These are phyloP conservation scores for Penicillium cosmopolitanum DNA, from an alignment of 495 filamentous ascomycete species.

Conservation along the genomic window DNA sequence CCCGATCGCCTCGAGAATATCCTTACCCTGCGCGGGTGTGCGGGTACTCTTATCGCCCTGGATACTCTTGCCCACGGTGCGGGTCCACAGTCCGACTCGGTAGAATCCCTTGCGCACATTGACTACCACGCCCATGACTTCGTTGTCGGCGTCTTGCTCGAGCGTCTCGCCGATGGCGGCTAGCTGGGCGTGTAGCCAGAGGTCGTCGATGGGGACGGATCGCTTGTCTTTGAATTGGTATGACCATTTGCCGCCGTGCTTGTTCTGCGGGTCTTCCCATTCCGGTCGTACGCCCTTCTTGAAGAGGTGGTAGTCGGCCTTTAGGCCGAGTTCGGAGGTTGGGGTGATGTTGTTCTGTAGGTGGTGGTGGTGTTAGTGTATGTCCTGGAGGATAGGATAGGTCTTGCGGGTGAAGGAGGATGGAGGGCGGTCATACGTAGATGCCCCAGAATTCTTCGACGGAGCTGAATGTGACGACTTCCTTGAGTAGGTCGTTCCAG, in stretches of 20 bases:
- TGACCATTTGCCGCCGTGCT: slow-evolving; percentile 98
- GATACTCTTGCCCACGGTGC: slow-evolving; percentile 82
- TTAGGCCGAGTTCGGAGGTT: slow-evolving; percentile 90
- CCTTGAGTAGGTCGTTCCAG: slow-evolving; percentile 97
- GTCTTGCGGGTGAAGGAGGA: not conserved
- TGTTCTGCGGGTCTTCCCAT: slow-evolving; percentile 98
- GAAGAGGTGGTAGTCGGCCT: slow-evolving; percentile 99
- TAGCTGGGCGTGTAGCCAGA: slow-evolving; percentile 97
- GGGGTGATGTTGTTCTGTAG: slow-evolving; percentile 95
- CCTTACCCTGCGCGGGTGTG: slow-evolving; percentile 76
- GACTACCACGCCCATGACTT: slow-evolving; percentile 99
- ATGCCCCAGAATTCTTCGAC: slow-evolving; percentile 99
- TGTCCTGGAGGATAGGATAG: not conserved
- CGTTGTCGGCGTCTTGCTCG: slow-evolving; percentile 85
- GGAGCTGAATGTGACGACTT: slow-evolving; percentile 96
- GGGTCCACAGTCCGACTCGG: slow-evolving; percentile 91
- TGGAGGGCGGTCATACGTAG: slow-evolving; percentile 69
- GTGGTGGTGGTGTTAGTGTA: not conserved
- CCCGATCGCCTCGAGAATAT: slow-evolving; percentile 81
- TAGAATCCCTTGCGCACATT: slow-evolving; percentile 98
- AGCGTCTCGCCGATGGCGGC: slow-evolving; percentile 97
- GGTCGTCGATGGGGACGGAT: slow-evolving; percentile 83
- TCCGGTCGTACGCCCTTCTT: slow-evolving; percentile 95
- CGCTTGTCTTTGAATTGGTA: slow-evolving; percentile 97
- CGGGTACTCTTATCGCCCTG: slow-evolving; percentile 74